Conservation (phyloP, 495 filamentous ascomycete genomes). For the Neurospora tetrasperma region DNA sequence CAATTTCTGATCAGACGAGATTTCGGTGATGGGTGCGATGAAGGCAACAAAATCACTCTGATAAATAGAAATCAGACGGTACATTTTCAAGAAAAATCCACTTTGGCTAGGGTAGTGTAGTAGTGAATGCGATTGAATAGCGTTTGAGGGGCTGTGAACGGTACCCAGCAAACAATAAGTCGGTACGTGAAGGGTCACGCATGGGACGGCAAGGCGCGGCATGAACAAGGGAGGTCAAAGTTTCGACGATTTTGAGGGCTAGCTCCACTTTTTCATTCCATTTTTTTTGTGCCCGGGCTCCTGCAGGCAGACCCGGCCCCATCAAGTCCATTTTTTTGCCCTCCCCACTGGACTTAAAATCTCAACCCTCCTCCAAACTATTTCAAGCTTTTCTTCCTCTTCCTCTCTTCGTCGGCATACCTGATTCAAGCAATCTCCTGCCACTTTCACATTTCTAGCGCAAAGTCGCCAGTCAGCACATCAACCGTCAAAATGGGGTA, state of each 20-base stretch:
- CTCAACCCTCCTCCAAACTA: slow-evolving; percentile 19
- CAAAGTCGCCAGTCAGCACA: slow-evolving; percentile 13
- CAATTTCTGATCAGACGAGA: neutral
- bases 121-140: neutral
- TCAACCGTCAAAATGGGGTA: slow-evolving; percentile 26
- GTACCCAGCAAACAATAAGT: neutral
- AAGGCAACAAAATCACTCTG: neutral
- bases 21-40: neutral
- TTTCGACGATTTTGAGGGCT: slow-evolving; percentile 16
- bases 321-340: slow-evolving; percentile 13
- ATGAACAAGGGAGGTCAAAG: slow-evolving; percentile 6
- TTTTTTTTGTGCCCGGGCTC: slow-evolving; percentile 10
- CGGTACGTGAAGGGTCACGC: neutral
- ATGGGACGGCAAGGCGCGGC: slow-evolving; percentile 18
- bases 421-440: slow-evolving; percentile 29
- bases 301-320: slow-evolving; percentile 10
- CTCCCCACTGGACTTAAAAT: slow-evolving; percentile 20
- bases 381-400: slow-evolving; percentile 15
- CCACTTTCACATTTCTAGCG: slow-evolving; percentile 20
- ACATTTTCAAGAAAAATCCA: neutral
- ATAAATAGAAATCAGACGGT: neutral
- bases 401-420: slow-evolving; percentile 28
- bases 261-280: slow-evolving; percentile 16
- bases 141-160: neutral
- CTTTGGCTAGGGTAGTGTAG: neutral